Conservation (phyloP, 2,329 filamentous ascomycete species). For the Pestalotiopsis sp. region DNA sequence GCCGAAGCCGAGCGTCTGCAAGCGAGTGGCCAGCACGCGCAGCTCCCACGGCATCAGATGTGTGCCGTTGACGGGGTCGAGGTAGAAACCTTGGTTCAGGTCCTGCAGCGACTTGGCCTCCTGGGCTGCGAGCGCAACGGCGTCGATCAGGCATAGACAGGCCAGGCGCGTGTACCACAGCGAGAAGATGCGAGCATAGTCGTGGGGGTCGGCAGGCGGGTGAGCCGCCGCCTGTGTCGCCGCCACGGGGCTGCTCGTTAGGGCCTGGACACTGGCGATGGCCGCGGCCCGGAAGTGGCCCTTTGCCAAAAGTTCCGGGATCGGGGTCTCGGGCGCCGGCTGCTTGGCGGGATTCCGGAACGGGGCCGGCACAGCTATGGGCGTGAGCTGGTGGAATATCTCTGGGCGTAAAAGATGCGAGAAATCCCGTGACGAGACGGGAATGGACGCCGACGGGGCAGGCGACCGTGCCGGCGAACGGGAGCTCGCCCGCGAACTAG, state of each 20-base stretch:
- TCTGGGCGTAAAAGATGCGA: constrained; percentile 78
- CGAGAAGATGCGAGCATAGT: constrained; percentile 70
- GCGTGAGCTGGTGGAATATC: constrained; percentile 81
- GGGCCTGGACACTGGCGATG: constrained; percentile 64
- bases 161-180: constrained; percentile 82
- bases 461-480: constrained; percentile 23
- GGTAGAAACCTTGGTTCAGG: constrained; percentile 60
- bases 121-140: constrained; percentile 69
- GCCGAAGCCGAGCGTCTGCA: constrained; percentile 84
- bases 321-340: constrained; percentile 64
- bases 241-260: constrained; percentile 51
- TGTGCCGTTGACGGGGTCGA: constrained; percentile 53
- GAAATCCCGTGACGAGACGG: constrained; percentile 68
- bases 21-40: constrained; percentile 77
- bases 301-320: constrained; percentile 67
- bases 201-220: constrained; percentile 48
- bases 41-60: constrained; percentile 88
- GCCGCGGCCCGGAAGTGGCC: constrained; percentile 85
- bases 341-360: constrained; percentile 72
- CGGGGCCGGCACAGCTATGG: constrained; percentile 60
- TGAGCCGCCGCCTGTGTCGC: constrained; percentile 36
- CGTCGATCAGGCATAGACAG: constrained; percentile 79
- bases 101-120: constrained; percentile 68
- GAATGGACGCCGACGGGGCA: constrained; percentile 26
- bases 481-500: constrained; percentile 26